Base-by-base conservation (phyloP, 345 rosid species). In the Garcia nutans region DNA sequence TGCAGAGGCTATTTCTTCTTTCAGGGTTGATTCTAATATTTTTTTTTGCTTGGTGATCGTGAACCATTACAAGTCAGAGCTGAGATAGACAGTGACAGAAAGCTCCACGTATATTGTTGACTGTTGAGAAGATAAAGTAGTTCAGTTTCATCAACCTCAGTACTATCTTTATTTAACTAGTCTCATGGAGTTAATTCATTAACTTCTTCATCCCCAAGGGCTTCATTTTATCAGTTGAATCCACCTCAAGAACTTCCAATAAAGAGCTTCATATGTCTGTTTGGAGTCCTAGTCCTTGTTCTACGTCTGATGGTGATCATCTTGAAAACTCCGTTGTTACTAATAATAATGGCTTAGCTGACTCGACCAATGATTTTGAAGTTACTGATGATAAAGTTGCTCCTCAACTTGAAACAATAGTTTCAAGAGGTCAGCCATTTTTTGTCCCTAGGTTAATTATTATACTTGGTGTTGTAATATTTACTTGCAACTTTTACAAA, bases 201-300 rank as follows among this genome's bases (percentile, higher is more conserved):
- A 52, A 80, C 86, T 19, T 83, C 91, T 63, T 82, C 88, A 85
- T 87, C 96, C 0, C 97, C 96, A 0, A 82, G 97, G 61, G 91
- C 90, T 26, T 92, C 97, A 1, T 92, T n/a, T 92, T 89, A 77
- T 90, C 96, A 0, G 90, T 88, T 17, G 92, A 89, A 74, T 92
- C 96, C 19, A 89, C 97, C 0, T 93, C 94, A 0, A 84, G 94
- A 56, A 83, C 92, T 23, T 90, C 97, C 20, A 82, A 76, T 63
- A 88, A 90, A 76, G 97, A 92, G 79, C 87, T 88, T 59, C 92
- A 90, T 80, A 88, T 90, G 97, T 92, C 88, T 8, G 95, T 88
- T 33, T 89, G 96, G 97, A 37, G 41, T 37, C 90, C 20, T 70
- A 2, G 13, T 50, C 9, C 24, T 13, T 37, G 41, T 37, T 37